Conservation (phyloP, 2,329 filamentous ascomycete species). For the Cyphellophora attinorum region DNA sequence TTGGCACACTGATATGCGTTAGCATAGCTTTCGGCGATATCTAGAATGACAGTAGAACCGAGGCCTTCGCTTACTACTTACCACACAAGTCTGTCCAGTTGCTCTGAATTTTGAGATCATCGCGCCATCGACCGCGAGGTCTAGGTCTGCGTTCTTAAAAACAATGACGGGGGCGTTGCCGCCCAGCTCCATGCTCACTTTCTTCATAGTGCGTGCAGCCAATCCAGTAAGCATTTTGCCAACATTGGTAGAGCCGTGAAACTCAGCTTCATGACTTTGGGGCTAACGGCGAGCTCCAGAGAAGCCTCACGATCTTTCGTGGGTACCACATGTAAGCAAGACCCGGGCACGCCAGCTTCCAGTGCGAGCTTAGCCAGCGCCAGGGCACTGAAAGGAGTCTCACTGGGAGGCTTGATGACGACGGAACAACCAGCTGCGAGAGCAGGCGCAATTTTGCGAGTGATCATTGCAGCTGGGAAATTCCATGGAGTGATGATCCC, state of each 20-base stretch:
- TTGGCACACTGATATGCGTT: no score
- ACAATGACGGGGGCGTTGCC: conserved; percentile 56
- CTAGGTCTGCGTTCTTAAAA: conserved; percentile 53
- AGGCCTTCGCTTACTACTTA: no score
- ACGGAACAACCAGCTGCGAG: conserved; percentile 60
- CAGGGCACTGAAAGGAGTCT: conserved; percentile 53
- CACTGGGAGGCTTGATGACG: conserved; percentile 59
- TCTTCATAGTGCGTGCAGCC: conserved; percentile 51
- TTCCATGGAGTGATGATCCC: conserved; percentile 65
- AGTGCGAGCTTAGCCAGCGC: conserved; percentile 52
- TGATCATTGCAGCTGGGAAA: conserved; percentile 58
- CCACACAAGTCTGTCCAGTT: conserved; percentile 32
- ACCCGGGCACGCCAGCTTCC: conserved; percentile 46
- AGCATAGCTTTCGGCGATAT: no score
- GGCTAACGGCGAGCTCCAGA: conserved; percentile 31
- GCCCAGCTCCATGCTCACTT: conserved; percentile 53
- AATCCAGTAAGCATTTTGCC: conserved; percentile 52
- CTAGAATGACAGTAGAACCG: no score
- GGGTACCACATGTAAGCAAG: conserved; percentile 50
- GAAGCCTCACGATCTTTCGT: conserved; percentile 38
- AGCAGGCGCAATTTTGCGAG: conserved; percentile 57
- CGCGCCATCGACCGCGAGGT: conserved; percentile 18
- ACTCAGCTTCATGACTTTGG: conserved; percentile 45
- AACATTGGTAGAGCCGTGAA: conserved; percentile 53
- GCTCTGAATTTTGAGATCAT: conserved; percentile 4